Evolutionary conservation across 805 yeast genomes (phyloP), one percentile per base, ranked within the genome.

Genomic region (Wickerhamiella lipophila): DNA sequence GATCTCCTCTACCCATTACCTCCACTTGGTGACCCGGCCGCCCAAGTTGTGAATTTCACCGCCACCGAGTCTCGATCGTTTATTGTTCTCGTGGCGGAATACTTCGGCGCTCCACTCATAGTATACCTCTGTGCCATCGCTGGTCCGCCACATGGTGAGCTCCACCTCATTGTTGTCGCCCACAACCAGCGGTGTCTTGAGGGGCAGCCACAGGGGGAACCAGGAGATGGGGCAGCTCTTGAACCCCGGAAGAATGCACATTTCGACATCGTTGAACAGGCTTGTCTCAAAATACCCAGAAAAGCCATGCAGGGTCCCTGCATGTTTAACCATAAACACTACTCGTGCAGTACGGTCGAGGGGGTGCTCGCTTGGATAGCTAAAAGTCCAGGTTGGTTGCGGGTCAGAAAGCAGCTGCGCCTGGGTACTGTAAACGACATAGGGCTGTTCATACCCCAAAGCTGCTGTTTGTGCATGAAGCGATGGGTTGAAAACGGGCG

Each of bases 221-320:
- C 88, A 82, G 0, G 85, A 78, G 13, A 68, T 71, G 2, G 67
- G 58, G 1, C 81, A 70, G 12, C 57, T 59, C 7, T 49, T 45
- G 26, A 56, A 52, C 45, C 47, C 29, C 15, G 59, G 22, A 63
- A 59, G 63, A 13, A 73, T 79, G 25, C 81, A 74, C 3, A 83
- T 65, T 7, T 60, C 59, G 21, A 79, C 67, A 42, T 77, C 80
- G 1, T 72, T 75, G 60, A 78, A 83, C n/a, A 87, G 68, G 2
- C 64, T 73, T 0, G 92, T 79, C n/a, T 71, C 71, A 58, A 88
- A 88, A 58, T 69, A 79, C 0, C 96, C 96, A 3, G 77, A 67
- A 30, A 87, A 61, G 0, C 89, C 95, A 60, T 85, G 88, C 2
- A 84, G 61, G 16, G 72, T 72, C 1, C 81, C 75, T 47, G 73